Evolutionary conservation across 2,329 filamentous ascomycete species (phyloP).

Genomic region (Fusarium verticillioides): DNA sequence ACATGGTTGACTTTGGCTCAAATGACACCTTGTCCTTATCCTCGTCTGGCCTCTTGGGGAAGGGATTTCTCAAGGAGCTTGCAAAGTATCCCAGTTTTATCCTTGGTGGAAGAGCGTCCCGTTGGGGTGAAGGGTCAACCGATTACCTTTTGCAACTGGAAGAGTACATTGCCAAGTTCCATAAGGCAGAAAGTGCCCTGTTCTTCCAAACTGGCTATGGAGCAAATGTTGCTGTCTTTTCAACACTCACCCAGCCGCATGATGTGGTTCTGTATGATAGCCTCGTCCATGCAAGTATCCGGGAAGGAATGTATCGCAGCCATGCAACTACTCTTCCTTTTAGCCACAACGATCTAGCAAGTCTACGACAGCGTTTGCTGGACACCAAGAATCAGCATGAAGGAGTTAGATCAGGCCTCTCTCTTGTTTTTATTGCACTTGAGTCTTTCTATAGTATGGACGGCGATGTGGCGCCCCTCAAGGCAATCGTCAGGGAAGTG

Average conservation of each 20-base stretch:
- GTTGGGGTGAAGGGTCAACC: neutral
- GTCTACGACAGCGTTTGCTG: neutral
- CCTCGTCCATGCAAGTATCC: neutral
- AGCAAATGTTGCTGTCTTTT: slow-evolving; percentile 8
- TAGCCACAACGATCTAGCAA: neutral
- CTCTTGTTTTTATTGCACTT: neutral
- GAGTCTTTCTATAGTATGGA: slow-evolving; percentile 5
- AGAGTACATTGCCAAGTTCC: neutral
- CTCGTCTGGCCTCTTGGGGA: neutral
- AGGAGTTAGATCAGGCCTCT: neutral
- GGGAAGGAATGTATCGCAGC: neutral
- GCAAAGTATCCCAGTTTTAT: neutral
- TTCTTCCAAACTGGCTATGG: neutral
- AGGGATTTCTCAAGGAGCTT: neutral
- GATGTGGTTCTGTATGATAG: neutral
- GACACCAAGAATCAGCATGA: neutral
- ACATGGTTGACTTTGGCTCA: slow-evolving; percentile 1
- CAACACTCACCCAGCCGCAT: neutral
- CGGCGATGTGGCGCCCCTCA: neutral
- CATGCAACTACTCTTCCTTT: neutral
- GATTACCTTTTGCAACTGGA: neutral
- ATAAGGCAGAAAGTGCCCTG: neutral
- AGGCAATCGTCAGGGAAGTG: neutral
- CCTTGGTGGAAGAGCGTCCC: neutral
- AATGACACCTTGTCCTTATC: slow-evolving; percentile 1